Conservation (phyloP, 345 rosid genomes). For the Passiflora organensis region DNA sequence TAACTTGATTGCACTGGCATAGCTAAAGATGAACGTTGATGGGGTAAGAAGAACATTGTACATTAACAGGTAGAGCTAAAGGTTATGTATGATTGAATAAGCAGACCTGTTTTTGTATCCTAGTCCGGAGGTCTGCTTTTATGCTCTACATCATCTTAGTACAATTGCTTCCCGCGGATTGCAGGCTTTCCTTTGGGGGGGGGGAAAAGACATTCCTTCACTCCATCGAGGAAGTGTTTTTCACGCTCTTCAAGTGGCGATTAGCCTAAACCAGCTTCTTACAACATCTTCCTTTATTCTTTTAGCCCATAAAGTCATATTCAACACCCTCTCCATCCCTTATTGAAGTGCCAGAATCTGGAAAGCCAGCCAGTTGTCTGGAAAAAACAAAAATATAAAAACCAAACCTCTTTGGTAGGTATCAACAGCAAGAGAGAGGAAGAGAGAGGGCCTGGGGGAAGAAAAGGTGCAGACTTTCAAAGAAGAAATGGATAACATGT, state of each 20-base stretch:
- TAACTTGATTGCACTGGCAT: no score
- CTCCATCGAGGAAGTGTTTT: constrained; percentile 3
- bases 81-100: no score
- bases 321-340: neutral
- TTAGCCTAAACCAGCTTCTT: neutral
- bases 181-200: no score
- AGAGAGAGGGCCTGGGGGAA: neutral
- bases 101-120: no score
- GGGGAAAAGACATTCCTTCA: constrained; percentile 7
- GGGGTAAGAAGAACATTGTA: no score
- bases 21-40: no score
- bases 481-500: constrained; percentile 42
- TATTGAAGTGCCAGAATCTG: constrained; percentile 1
- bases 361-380: constrained; percentile 2
- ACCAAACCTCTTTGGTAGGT: neutral
- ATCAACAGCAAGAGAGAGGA: neutral
- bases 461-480: neutral
- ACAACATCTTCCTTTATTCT: neutral
- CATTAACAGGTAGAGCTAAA: no score
- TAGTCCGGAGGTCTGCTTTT: no score
- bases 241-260: constrained; percentile 5
- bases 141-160: no score
- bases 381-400: neutral
- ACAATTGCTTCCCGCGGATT: no score
- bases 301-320: constrained; percentile 5